These are phyloP conservation scores for Rhizoclosmatium globosum DNA, from an alignment of 192 early-diverging fungal species.

Conservation along the genomic window DNA sequence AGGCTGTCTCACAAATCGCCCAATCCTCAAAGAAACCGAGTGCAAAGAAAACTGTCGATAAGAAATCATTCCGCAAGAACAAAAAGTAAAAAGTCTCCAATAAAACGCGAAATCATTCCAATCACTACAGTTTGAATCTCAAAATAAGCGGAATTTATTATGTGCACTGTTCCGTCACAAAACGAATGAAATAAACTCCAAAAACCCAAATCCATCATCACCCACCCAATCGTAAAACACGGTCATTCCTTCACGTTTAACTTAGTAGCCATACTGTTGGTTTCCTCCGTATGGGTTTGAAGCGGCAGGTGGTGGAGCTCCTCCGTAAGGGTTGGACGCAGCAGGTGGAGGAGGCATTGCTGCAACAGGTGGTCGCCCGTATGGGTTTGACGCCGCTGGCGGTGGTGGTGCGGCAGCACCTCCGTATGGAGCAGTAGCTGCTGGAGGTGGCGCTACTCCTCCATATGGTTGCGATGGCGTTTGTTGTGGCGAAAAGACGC, in stretches of 20 bases:
- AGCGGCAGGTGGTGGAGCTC: conserved; percentile 18
- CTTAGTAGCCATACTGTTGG: background rate
- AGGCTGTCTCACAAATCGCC: conserved; percentile 33
- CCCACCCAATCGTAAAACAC: too few relatives aligned
- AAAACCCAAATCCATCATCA: too few relatives aligned
- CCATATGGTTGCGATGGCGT: conserved; percentile 3
- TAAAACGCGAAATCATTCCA: too few relatives aligned
- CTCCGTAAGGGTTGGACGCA: conserved; percentile 27
- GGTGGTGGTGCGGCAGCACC: background rate
- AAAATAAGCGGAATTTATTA: too few relatives aligned
- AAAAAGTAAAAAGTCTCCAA: background rate
- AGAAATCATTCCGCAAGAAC: background rate
- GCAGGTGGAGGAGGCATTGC: conserved; percentile 30
- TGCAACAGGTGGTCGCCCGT: background rate
- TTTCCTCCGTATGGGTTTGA: conserved; percentile 17
- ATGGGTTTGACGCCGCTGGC: background rate
- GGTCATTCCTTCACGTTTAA: too few relatives aligned
- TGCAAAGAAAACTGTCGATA: background rate
- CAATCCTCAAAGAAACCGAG: background rate
- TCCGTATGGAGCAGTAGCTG: background rate
- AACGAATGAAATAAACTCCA: too few relatives aligned
- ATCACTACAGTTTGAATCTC: too few relatives aligned
- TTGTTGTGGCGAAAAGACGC: background rate
- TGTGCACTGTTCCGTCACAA: too few relatives aligned
- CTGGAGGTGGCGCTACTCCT: background rate